Conservation (phyloP, 176 grass and related monocot species). For the Carex littledalei region DNA sequence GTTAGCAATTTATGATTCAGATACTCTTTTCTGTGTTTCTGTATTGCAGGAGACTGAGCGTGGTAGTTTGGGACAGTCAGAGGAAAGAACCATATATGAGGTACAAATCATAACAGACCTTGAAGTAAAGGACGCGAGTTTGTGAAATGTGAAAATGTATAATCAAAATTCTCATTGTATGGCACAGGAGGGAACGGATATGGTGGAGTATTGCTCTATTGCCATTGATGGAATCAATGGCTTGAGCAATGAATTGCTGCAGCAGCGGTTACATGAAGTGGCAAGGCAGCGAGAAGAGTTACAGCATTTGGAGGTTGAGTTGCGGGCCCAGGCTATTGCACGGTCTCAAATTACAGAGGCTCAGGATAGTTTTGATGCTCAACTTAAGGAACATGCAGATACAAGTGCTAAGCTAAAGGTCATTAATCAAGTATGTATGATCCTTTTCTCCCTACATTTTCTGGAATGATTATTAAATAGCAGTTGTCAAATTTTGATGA, state of each 20-base stretch:
- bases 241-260: constrained; percentile 60
- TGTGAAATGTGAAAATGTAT: not conserved
- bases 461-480: not conserved
- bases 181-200: constrained; percentile 38
- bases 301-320: constrained; percentile 70
- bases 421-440: not conserved
- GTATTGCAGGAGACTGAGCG: constrained; percentile 36
- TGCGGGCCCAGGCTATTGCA: constrained; percentile 49
- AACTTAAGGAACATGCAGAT: constrained; percentile 55
- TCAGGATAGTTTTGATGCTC: constrained; percentile 53
- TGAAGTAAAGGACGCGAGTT: not conserved
- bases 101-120: constrained; percentile 27
- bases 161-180: constrained; percentile 4
- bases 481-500: constrained; percentile 5
- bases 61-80: constrained; percentile 48
- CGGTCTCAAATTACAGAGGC: constrained; percentile 54
- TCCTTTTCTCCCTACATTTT: not conserved
- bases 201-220: constrained; percentile 59
- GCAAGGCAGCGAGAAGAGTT: constrained; percentile 58
- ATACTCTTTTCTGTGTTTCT: not conserved
- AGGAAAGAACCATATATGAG: constrained; percentile 71
- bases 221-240: constrained; percentile 53
- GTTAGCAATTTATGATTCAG: constrained; percentile 8
- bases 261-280: constrained; percentile 67
- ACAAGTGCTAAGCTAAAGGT: constrained; percentile 59